Evolutionary conservation across 1,284 basidiomycete species (phyloP).

Genomic region (Fomitopsis palustris): DNA sequence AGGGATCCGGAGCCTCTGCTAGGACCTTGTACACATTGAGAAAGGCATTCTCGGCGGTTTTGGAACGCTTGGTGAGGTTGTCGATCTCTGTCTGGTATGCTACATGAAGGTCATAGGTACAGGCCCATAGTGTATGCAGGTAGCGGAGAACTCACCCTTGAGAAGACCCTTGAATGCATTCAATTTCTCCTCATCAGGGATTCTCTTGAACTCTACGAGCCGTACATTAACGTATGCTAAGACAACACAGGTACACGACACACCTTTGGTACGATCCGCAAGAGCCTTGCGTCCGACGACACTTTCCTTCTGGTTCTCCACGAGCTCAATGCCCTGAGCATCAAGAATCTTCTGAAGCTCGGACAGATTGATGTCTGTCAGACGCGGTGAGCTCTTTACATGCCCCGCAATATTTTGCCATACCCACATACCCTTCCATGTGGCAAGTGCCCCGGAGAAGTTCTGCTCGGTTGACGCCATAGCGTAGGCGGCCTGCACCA

Average conservation of each 20-base stretch:
- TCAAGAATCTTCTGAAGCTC: conserved; percentile 94
- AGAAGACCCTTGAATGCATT: conserved; percentile 83
- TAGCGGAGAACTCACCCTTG: conserved; percentile 55
- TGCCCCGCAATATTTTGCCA: not conserved
- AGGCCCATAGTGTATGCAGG: not conserved
- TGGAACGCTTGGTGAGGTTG: conserved; percentile 87
- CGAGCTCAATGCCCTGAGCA: conserved; percentile 86
- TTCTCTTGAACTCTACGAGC: conserved; percentile 85
- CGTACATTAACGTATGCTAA: not conserved
- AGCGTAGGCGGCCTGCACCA: not conserved
- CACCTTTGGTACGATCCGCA: conserved; percentile 92
- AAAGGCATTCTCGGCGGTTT: conserved; percentile 91
- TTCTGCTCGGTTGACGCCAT: conserved; percentile 51
- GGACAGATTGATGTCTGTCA: conserved; percentile 77
- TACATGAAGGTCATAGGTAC: conserved; percentile 24
- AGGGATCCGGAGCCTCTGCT: conserved; percentile 94
- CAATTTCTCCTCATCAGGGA: conserved; percentile 83
- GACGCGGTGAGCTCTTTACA: not conserved
- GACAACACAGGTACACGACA: conserved; percentile 9
- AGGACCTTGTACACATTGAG: conserved; percentile 91
- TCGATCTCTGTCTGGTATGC: conserved; percentile 98
- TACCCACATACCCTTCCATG: conserved; percentile 74
- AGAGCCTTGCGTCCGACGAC: conserved; percentile 89
- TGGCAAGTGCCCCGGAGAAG: conserved; percentile 82
- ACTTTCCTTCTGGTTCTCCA: conserved; percentile 98